A percentile compares a stretch with the other conserved stretches of the same genome.
Evolutionary conservation across 306 rosid species (phyloP).

Genomic region (Crotalaria pallida): DNA sequence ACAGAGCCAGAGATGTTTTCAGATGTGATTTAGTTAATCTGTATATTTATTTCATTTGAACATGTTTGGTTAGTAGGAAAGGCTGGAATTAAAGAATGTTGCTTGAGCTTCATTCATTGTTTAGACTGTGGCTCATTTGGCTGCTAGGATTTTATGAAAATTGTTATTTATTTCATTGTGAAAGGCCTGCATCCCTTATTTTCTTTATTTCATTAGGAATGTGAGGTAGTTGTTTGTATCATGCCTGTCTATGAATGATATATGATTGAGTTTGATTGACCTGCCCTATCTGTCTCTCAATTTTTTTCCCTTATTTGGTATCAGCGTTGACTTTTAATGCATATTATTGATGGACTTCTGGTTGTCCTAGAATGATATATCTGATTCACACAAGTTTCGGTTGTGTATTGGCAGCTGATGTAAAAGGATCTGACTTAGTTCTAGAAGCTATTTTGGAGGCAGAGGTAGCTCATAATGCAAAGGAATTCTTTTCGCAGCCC

Average conservation of each 20-base stretch:
- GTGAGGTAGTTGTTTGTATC: slow-evolving; percentile 1
- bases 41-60: background rate
- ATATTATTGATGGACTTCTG: background rate
- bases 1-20: background rate
- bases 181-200: background rate
- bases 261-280: too few species aligned
- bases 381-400: slow-evolving; percentile 17
- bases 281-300: background rate
- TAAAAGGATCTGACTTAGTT: slow-evolving; percentile 65
- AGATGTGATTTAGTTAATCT: slow-evolving; percentile 7
- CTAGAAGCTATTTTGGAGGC: slow-evolving; percentile 85
- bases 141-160: background rate
- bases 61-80: background rate
- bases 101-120: slow-evolving; percentile 6
- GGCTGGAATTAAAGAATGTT: background rate
- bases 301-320: background rate
- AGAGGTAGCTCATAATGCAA: slow-evolving; percentile 77
- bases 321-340: background rate
- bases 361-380: slow-evolving; percentile 16
- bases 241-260: slow-evolving; percentile 9
- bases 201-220: background rate
- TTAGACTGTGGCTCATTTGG: background rate
- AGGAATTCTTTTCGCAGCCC: slow-evolving; percentile 75
- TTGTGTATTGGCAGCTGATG: slow-evolving; percentile 47
- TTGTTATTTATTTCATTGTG: background rate